A percentile compares a stretch with the other conserved stretches of the same genome.
Conservation (phyloP, 306 rosid genomes). For the Neltuma alba region DNA sequence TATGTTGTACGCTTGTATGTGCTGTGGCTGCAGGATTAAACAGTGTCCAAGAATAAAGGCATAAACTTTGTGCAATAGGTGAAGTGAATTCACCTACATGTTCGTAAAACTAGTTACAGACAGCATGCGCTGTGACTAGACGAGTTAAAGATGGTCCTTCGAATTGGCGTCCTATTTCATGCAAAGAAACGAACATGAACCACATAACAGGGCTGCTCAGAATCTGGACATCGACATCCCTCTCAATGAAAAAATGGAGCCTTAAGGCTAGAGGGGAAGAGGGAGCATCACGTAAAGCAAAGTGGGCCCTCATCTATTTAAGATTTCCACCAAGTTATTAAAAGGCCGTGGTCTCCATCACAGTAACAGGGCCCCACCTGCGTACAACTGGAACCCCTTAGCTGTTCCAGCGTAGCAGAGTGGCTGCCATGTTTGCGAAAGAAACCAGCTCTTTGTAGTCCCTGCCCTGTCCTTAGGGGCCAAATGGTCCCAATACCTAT, state of each 20-base stretch:
- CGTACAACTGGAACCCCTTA: conserved; percentile 57
- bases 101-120: conserved; percentile 40
- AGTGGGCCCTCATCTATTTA: conserved; percentile 41
- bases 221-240: background rate
- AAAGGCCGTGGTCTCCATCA: conserved; percentile 39
- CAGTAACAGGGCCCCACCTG: conserved; percentile 34
- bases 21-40: conserved; percentile 38
- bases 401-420: conserved; percentile 55
- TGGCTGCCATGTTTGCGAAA: conserved; percentile 43
- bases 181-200: conserved; percentile 26
- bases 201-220: conserved; percentile 26
- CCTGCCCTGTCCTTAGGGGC: conserved; percentile 31
- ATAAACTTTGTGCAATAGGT: background rate
- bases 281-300: background rate
- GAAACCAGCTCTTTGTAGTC: conserved; percentile 46
- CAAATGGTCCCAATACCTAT: conserved; percentile 48
- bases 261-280: background rate
- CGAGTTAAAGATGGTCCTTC: background rate
- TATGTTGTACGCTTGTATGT: conserved; percentile 10
- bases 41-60: conserved; percentile 32
- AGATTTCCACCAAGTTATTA: conserved; percentile 35
- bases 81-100: conserved; percentile 1
- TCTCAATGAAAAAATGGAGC: background rate
- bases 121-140: conserved; percentile 46
- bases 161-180: conserved; percentile 16